These are phyloP conservation scores for Solanum ahanhuiri DNA, from an alignment of 257 asterid species.

Conservation along the genomic window DNA sequence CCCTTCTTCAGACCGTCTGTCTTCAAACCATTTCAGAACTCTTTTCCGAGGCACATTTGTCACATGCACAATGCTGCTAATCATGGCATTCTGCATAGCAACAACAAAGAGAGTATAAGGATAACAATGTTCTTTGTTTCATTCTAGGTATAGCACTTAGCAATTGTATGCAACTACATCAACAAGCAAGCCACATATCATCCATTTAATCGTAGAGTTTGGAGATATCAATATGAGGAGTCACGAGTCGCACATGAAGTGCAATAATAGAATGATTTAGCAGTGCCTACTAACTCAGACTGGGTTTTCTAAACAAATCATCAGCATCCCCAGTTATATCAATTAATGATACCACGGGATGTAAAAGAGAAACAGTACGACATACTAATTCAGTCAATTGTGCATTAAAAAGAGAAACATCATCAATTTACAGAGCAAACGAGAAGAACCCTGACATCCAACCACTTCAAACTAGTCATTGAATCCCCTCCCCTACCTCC, in stretches of 20 bases:
- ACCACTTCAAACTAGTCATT: not conserved
- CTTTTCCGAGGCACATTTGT: constrained; percentile 74
- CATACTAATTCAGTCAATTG: not conserved
- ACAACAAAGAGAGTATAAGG: not conserved
- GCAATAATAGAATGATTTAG: not conserved
- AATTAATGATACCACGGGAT: not conserved
- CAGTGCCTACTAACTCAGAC: not conserved
- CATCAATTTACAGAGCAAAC: not conserved
- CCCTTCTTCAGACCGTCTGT: constrained; percentile 73
- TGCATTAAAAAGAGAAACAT: not conserved
- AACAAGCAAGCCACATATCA: not conserved
- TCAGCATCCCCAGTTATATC: not conserved
- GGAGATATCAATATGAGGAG: not conserved
- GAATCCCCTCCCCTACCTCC: not conserved
- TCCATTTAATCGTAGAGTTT: not conserved
- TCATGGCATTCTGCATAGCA: constrained; percentile 60
- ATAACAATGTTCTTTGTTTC: not conserved
- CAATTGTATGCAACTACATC: not conserved
- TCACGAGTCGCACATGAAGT: not conserved
- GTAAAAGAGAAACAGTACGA: not conserved
- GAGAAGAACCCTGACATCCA: not conserved
- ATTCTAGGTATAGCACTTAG: not conserved
- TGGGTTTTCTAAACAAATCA: not conserved
- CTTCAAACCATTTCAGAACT: constrained; percentile 94
- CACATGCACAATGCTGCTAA: constrained; percentile 81